Base-by-base conservation (phyloP, 129 eudicot genomes). In the Cynara cardunculus region DNA sequence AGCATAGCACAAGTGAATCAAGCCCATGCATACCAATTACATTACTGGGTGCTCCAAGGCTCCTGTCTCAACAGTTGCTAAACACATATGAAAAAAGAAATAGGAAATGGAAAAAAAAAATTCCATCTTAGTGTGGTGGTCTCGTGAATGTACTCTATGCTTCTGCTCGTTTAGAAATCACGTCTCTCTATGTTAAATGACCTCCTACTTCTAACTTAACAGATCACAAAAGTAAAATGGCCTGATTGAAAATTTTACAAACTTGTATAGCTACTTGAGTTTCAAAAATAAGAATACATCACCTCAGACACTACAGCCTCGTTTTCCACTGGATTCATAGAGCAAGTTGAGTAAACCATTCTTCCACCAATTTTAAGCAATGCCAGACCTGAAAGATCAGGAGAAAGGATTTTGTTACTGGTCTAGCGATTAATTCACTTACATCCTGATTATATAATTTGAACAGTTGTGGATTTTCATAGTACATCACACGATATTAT, bases 261-360 rank as follows among this genome's bases (percentile, higher is more conserved):
- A 56, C 22, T 73, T 62, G 25, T 62, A 39, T 80, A 73, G 72
- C 41, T 72, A 80, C 25, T 72, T 80, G 83, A 81, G 31, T 62
- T 75, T 62, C 79, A 74, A 74, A 66, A 1, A 64, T 28, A 18
- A 22, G 7, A 65, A 65, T 74, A 68, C 16, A 26, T 76, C 84
- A 96, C 99, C 97, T 96, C 99, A 35, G 99, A 97, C 30, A 96
- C 97, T 26, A 96, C 99, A 82, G 99, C 99, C 91, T 96, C 99
- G 44, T 96, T 89, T 81, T 96, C 99, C 77, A 96, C 91, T 32
- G 99, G 99, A 88, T 96, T 96, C 99, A 96, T 92, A 49, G 99
- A 96, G 89, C 99, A 96, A 26, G 99, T 96, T 64, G 99, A 96
- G 87, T 96, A 96, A 44, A 96, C 97, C 97, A 96, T 96, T 85